Base-by-base conservation (phyloP, 2,329 filamentous ascomycete species). In the Colletotrichum sp. region DNA sequence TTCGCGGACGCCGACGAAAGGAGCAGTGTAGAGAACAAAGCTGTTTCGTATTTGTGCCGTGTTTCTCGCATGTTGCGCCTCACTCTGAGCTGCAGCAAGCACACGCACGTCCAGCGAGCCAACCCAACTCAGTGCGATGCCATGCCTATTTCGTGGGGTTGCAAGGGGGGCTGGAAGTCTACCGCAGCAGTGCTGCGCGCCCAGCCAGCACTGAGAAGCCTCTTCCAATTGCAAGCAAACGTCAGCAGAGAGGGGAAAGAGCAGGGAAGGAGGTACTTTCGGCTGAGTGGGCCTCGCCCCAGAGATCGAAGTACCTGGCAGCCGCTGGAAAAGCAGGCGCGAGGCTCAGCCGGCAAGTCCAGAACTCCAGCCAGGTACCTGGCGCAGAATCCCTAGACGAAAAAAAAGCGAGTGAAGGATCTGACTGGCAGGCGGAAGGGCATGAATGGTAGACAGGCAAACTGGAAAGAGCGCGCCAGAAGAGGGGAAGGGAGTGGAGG, bases 131-230 rank as follows among this genome's bases (percentile, higher is more conserved):
- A 39, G n/a, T 30, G 30, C 36, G 12, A 32, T 34, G 36, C 24
- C 59, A 62, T 62, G 52, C 44, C 57, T 59, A 72, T 62, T 76
- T 72, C 69, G 69, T 72, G 69, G 73, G 73, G 73, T 76, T 68
- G 26, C 73, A 76, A 34, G 73, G 72, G 52, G 71, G 69, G 34
- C 62, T 55, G 60, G 62, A 36, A 71, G 68, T 24, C 57, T 39
- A 30, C 21, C 60, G 44, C 44, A 52, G 44, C n/a, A 52, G n/a
- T 49, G n/a, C 44, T 21, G 44, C n/a, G 15, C 62, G 59, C 6
- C 24, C n/a, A 49, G n/a, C 64, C 36, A 16, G 34, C 36, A 28
- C 18, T 34, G 26, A 24, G 36, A 26, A 6, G 55, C 55, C 55
- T 66, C 24, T 18, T 18, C 49, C 39, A 26, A 34, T 52, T 28